Evolutionary conservation across 2,329 filamentous ascomycete genomes (phyloP).

Genomic region (Calonectria leucothoes): DNA sequence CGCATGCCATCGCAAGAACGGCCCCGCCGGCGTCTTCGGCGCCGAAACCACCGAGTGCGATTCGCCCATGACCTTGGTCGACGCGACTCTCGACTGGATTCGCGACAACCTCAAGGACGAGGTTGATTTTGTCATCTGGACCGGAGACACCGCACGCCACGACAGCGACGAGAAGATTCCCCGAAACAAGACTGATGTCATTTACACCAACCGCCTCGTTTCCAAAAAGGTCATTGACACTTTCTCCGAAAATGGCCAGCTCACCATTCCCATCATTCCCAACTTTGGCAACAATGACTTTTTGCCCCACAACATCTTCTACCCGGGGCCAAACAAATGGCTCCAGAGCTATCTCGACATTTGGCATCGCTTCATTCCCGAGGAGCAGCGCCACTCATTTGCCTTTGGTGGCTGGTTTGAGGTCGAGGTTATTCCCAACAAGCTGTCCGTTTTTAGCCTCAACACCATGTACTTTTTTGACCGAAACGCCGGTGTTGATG

Average conservation of each 20-base stretch:
- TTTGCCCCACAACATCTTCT: constrained; percentile 94
- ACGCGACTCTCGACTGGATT: constrained; percentile 93
- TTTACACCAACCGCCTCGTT: constrained; percentile 80
- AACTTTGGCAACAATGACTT: constrained; percentile 98
- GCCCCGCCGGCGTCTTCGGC: constrained; percentile 83
- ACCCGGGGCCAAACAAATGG: constrained; percentile 87
- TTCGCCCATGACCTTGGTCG: constrained; percentile 80
- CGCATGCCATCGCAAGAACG: constrained; percentile 84
- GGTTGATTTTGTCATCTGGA: constrained; percentile 94
- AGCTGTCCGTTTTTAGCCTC: constrained; percentile 89
- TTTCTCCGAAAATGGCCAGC: constrained; percentile 71
- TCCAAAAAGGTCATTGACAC: constrained; percentile 81
- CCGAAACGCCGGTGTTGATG: constrained; percentile 92
- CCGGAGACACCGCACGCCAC: constrained; percentile 89
- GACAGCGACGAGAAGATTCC: constrained; percentile 87
- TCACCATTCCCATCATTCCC: constrained; percentile 84
- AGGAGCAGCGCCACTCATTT: constrained; percentile 91
- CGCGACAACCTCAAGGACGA: constrained; percentile 78
- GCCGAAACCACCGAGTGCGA: constrained; percentile 92
- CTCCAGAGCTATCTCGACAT: constrained; percentile 81
- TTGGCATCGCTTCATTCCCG: constrained; percentile 90
- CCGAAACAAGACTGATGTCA: constrained; percentile 79
- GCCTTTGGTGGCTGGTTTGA: constrained; percentile 95
- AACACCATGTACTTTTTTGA: constrained; percentile 98
- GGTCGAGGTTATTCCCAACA: constrained; percentile 88